Evolutionary conservation across 352 stramenopile species (phyloP).

Genomic region (Globisporangium perplexum): DNA sequence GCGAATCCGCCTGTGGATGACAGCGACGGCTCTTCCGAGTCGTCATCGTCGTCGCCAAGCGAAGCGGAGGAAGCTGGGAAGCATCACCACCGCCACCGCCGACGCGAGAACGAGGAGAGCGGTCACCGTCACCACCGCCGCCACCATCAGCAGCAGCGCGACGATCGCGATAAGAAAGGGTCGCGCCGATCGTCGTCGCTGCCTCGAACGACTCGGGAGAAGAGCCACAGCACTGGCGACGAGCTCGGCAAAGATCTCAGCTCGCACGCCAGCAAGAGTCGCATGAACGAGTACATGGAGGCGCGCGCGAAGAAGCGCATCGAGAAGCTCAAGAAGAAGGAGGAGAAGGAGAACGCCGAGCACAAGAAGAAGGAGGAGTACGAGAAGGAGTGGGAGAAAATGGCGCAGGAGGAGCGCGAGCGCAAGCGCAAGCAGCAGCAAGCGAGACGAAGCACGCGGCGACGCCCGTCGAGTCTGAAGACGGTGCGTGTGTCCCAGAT

Average conservation of each 20-base stretch:
- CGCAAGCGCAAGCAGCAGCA: slow-evolving; percentile 79
- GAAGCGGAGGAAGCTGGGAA: slow-evolving; percentile 9
- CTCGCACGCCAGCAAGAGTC: slow-evolving; percentile 44
- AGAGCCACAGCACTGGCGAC: slow-evolving; percentile 29
- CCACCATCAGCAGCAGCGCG: slow-evolving; percentile 17
- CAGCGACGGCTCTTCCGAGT: slow-evolving; percentile 4
- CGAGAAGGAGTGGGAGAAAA: slow-evolving; percentile 86
- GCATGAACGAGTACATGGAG: slow-evolving; percentile 90
- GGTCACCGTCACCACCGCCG: neutral
- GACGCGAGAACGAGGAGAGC: slow-evolving; percentile 12
- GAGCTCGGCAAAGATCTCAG: slow-evolving; percentile 6
- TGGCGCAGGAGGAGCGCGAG: slow-evolving; percentile 82
- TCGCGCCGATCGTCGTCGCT: slow-evolving; percentile 26
- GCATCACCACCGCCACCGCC: slow-evolving; percentile 14
- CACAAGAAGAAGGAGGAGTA: slow-evolving; percentile 80
- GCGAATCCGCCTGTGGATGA: slow-evolving; percentile 1
- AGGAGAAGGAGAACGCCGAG: slow-evolving; percentile 66
- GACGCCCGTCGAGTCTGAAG: slow-evolving; percentile 77
- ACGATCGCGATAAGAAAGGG: slow-evolving; percentile 13
- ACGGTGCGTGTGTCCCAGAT: slow-evolving; percentile 80
- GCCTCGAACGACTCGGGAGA: slow-evolving; percentile 28
- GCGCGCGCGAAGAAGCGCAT: slow-evolving; percentile 66
- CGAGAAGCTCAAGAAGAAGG: slow-evolving; percentile 72
- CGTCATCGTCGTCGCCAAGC: slow-evolving; percentile 12
- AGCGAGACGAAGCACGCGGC: slow-evolving; percentile 48